Evolutionary conservation across 1,284 basidiomycete species (phyloP).

Genomic region (Tilletia setariae): DNA sequence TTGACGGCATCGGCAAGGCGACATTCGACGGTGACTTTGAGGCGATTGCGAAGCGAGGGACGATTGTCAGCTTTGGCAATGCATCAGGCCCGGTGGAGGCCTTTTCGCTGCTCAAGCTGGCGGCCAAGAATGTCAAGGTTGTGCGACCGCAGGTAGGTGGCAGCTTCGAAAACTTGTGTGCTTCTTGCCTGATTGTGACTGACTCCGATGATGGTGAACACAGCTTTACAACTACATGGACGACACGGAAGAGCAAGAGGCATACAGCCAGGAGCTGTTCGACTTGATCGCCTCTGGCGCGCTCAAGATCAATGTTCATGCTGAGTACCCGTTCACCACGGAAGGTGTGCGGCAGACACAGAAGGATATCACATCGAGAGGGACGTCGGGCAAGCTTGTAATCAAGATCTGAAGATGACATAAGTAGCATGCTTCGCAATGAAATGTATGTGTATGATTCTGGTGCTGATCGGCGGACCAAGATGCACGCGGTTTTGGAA

Average conservation of each 20-base stretch:
- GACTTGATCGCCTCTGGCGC: slow-evolving; percentile 64
- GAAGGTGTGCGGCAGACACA: slow-evolving; percentile 78
- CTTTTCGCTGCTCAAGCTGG: slow-evolving; percentile 71
- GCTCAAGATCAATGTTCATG: slow-evolving; percentile 69
- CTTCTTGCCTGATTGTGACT: too few relatives aligned
- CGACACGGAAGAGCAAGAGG: slow-evolving; percentile 68
- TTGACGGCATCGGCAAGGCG: slow-evolving; percentile 81
- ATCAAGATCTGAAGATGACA: slow-evolving; percentile 36
- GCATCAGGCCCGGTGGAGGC: slow-evolving; percentile 70
- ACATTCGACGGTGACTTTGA: slow-evolving; percentile 64
- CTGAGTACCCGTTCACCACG: slow-evolving; percentile 72
- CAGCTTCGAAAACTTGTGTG: too few relatives aligned
- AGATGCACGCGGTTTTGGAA: too few relatives aligned
- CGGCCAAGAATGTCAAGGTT: slow-evolving; percentile 74
- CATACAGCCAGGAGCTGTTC: slow-evolving; percentile 70
- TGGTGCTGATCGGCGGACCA: too few relatives aligned
- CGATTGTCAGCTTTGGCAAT: slow-evolving; percentile 82
- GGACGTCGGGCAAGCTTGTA: slow-evolving; percentile 43
- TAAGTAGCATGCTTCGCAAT: too few relatives aligned
- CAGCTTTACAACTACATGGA: slow-evolving; percentile 57
- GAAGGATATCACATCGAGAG: slow-evolving; percentile 63
- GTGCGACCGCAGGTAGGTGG: slow-evolving; percentile 43
- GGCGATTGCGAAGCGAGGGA: slow-evolving; percentile 60
- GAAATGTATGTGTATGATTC: too few relatives aligned
- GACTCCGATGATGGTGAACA: too few relatives aligned